Evolutionary conservation across 1,284 basidiomycete species (phyloP).

Genomic region (Xerocomus minutiporus): DNA sequence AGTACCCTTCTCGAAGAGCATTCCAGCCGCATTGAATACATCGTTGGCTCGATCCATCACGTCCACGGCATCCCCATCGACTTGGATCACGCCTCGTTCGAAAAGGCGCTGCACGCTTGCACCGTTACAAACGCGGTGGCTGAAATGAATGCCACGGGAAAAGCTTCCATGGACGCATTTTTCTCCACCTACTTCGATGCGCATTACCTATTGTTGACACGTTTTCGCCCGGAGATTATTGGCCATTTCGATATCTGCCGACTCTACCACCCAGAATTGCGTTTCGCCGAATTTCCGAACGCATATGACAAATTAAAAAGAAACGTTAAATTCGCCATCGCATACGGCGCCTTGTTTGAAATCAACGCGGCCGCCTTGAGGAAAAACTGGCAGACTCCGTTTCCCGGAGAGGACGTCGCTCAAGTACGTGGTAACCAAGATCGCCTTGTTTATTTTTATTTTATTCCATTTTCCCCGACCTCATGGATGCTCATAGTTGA

Average conservation of each 20-base stretch:
- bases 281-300: conserved; percentile 48
- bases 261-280: conserved; percentile 64
- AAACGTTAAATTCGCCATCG: conserved; percentile 72
- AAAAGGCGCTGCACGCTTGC: conserved; percentile 49
- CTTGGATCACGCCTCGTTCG: conserved; percentile 76
- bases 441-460: conserved; percentile 6
- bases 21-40: conserved; percentile 68
- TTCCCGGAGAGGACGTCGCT: conserved; percentile 78
- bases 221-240: conserved; percentile 82
- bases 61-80: conserved; percentile 88
- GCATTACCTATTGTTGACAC: conserved; percentile 66
- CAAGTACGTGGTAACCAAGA: conserved; percentile 47
- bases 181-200: conserved; percentile 78
- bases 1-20: conserved; percentile 43
- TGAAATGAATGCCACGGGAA: conserved; percentile 22
- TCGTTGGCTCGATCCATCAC: conserved; percentile 94
- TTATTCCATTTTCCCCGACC: conserved; percentile 10
- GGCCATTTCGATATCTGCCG: conserved; percentile 92
- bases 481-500: conserved; percentile 50
- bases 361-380: conserved; percentile 89
- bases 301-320: conserved; percentile 68
- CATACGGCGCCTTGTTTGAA: conserved; percentile 92
- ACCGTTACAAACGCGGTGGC: conserved; percentile 28
- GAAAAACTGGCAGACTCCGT: conserved; percentile 85
- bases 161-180: conserved; percentile 41